Base-by-base conservation (phyloP, 78 protist genomes). In the Diacronema lutheri region DNA sequence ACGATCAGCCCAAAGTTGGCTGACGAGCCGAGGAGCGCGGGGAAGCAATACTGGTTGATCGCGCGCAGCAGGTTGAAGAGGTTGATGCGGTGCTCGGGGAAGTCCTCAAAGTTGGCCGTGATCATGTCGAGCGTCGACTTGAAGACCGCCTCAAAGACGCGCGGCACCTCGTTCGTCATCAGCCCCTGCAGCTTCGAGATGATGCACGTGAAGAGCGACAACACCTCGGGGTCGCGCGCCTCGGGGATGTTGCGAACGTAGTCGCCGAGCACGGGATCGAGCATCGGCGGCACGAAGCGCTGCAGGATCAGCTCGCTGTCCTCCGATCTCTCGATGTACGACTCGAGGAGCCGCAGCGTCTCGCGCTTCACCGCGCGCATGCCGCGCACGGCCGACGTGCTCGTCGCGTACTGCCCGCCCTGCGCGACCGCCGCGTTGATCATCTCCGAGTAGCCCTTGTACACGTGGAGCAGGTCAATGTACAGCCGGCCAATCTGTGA, bases 111-210 rank as follows among this genome's bases (percentile, higher is more conserved):
- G 88, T 97, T 92, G 58, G 77, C 84, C 35, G 89, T 94, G 87
- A 96, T 93, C 98, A 96, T 95, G 56, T 89, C 92, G 56, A 97
- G 85, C 23, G 99, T 97, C 25, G 83, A 68, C 64, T 91, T 92
- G 61, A 97, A 96, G 50, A 93, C 91, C 12, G 90, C 80, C 55
- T 90, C 97, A 25, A 97, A 73, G 29, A 97, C 90, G 78, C 85
- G 69, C 46, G 86, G 88, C 60, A 83, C 82, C 46, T 37, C 50
- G 19, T 1, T 44, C 50, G 68, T 74, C 72, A 65, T 77, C 25
- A 26, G 26, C n/a, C 56, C 55, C 40, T 58, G 78, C 40, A 91
- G 86, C 62, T 81, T 87, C 37, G 72, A 84, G 81, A 88, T 64
- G 55, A 93, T 65, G 62, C 69, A 84, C 25, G 90, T 84, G 88